phyloP scores from a whole-genome alignment of 1,284 basidiomycete species.

The Tremellales sp. region DNA sequence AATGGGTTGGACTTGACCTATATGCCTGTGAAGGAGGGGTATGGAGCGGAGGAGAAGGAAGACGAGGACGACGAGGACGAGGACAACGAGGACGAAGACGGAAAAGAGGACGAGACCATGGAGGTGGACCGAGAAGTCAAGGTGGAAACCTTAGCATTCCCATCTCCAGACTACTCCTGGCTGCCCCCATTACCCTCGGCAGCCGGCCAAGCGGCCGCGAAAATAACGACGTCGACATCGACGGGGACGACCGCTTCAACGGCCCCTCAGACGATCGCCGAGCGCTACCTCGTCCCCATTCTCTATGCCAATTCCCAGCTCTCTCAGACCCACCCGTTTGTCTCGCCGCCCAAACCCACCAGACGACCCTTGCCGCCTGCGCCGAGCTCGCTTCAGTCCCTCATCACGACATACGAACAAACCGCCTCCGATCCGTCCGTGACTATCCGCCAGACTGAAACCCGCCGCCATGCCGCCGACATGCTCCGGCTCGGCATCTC shows the following conservation, averaged over 20 bases:
- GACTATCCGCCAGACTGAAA: conserved; percentile 29
- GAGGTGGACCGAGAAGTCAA: conserved; percentile 11
- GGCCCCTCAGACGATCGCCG: conserved; percentile 28
- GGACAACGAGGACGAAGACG: conserved; percentile 1
- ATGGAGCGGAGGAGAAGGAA: conserved; percentile 2
- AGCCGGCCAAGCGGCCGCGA: conserved; percentile 6
- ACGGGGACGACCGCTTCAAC: conserved; percentile 1
- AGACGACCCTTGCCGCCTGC: conserved; percentile 12
- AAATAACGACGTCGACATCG: not conserved
- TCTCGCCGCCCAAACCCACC: conserved; percentile 20
- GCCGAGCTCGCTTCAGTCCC: conserved; percentile 31
- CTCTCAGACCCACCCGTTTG: conserved; percentile 22
- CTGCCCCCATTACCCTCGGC: conserved; percentile 38
- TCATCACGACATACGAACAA: conserved; percentile 30
- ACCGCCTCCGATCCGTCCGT: conserved; percentile 31
- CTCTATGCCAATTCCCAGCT: conserved; percentile 34
- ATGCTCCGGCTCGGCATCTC: conserved; percentile 32
- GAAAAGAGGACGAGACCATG: conserved; percentile 8
- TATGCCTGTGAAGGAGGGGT: conserved; percentile 19
- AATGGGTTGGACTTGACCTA: conserved; percentile 25
- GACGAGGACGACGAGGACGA: conserved; percentile 2
- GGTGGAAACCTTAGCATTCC: not conserved
- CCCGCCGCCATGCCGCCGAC: conserved; percentile 33
- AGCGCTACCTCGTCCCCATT: conserved; percentile 34
- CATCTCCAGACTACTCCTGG: conserved; percentile 32